phyloP scores from a whole-genome alignment of 1,284 basidiomycete genomes.

The Chalciporus sp. region DNA sequence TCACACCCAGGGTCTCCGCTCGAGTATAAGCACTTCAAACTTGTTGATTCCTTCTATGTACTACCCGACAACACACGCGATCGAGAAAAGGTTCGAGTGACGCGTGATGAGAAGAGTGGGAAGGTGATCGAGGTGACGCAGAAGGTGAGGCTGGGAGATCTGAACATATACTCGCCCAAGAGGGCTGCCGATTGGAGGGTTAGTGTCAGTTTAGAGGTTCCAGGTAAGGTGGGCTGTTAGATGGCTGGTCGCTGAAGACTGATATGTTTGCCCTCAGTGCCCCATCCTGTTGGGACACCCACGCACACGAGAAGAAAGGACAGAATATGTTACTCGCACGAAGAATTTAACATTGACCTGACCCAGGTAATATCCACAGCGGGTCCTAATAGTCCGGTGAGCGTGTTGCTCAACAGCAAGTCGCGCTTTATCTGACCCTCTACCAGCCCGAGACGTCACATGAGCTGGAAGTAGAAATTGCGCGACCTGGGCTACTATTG shows the following conservation, averaged over 20 bases:
- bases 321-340: conserved; percentile 89
- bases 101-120: conserved; percentile 76
- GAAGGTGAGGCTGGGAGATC: conserved; percentile 84
- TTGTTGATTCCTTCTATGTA: conserved; percentile 83
- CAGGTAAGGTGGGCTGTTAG: conserved; percentile 46
- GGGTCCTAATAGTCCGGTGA: conserved; percentile 50
- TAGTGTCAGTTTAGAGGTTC: conserved; percentile 86
- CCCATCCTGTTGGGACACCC: conserved; percentile 61
- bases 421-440: conserved; percentile 2
- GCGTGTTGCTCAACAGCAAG: conserved; percentile 22
- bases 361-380: conserved; percentile 79
- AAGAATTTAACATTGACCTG: conserved; percentile 90
- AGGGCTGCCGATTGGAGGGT: conserved; percentile 88
- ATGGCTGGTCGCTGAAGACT: conserved; percentile 17
- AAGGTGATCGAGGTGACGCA: conserved; percentile 67
- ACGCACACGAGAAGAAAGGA: conserved; percentile 80
- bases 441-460: conserved; percentile 63
- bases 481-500: conserved; percentile 60
- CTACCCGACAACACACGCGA: conserved; percentile 46
- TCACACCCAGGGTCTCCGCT: conserved; percentile 59
- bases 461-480: conserved; percentile 74
- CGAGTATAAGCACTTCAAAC: conserved; percentile 76
- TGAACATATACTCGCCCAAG: conserved; percentile 88
- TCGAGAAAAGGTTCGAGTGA: conserved; percentile 81
- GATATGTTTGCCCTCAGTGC: conserved; percentile 40